Evolutionary conservation across 305 asterid genomes (phyloP), one percentile per base, ranked within the genome.

Genomic region (Plantago coronopus): DNA sequence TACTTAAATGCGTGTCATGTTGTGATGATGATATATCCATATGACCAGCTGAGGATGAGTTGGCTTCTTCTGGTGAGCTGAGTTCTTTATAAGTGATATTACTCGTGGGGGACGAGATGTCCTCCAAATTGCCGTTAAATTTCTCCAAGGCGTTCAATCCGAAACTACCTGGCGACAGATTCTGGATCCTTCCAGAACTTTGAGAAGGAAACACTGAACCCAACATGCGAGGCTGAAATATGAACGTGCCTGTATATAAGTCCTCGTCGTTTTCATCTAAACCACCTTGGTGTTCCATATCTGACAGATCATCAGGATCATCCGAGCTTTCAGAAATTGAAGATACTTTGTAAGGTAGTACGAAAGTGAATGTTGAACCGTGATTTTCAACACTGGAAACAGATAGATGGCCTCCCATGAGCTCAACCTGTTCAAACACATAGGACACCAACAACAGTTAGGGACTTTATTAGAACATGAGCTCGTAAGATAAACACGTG

Each of bases 331-430:
- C 93, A 38, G 74, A 71, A 19, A 49, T 45, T 5, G 76, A 72
- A 6, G 96, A 87, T 43, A 85, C 83, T 68, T 77, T 87, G 78
- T 85, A 82, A 51, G 97, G 95, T 20, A 90, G 70, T 42, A 87
- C 67, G 58, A 90, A 90, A 25, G 95, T 87, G 65, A 90, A 90
- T 53, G 94, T 90, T 2, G 96, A 90, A 14, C 97, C 97, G 18
- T 73, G 67, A 61, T 85, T 78, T 64, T 83, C 97, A 50, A 76
- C 73, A 66, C 96, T 87, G 8, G 86, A 76, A 38, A 90, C 95
- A 0, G 95, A 80, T 42, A 90, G 83, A 58, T 75, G 83, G 66
- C 97, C 97, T 17, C 97, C 97, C 97, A 90, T 90, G 61, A 90
- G 97, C 79, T 90, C 97, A 70, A 88, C 97, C 96, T 87, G 80